Conservation (phyloP, 2,329 filamentous ascomycete species). For the Diaporthe sp. region DNA sequence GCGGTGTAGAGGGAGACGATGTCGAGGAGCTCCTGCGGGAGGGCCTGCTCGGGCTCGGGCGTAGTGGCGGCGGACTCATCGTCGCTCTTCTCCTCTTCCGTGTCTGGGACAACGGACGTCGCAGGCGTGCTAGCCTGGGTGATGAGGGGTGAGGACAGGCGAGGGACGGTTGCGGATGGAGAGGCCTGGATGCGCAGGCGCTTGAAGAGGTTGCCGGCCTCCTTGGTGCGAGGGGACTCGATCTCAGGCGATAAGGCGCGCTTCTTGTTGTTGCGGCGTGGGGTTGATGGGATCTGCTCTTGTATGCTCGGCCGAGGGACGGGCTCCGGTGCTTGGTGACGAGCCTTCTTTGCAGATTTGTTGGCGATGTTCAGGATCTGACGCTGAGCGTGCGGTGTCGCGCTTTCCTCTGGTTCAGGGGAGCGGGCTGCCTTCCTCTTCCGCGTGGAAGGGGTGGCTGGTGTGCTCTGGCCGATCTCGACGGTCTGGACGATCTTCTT, state of each 20-base stretch:
- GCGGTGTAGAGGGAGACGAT: constrained; percentile 75
- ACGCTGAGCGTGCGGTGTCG: constrained; percentile 7
- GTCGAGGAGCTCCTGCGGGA: constrained; percentile 69
- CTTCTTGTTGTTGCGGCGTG: constrained; percentile 35
- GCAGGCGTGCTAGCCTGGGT: constrained; percentile 52
- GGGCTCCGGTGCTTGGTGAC: constrained; percentile 36
- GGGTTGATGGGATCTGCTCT: constrained; percentile 47
- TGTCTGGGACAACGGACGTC: constrained; percentile 56
- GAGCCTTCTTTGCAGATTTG: constrained; percentile 38
- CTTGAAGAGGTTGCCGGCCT: constrained; percentile 56
- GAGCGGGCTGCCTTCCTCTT: constrained; percentile 52
- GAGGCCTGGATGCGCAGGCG: constrained; percentile 57
- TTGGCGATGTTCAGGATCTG: not conserved
- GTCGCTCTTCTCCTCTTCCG: constrained; percentile 50
- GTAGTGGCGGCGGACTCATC: constrained; percentile 43
- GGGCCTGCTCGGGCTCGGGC: constrained; percentile 44
- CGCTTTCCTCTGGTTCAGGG: constrained; percentile 48
- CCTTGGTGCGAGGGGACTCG: constrained; percentile 45
- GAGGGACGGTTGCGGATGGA: constrained; percentile 45
- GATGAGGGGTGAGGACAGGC: constrained; percentile 50
- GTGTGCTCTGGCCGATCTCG: constrained; percentile 43
- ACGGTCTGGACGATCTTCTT: constrained; percentile 50
- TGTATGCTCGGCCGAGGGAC: not conserved
- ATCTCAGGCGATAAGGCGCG: constrained; percentile 43
- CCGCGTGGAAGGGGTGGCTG: constrained; percentile 50